Conservation (phyloP, 2,329 filamentous ascomycete species). For the Aschersonia sp. region DNA sequence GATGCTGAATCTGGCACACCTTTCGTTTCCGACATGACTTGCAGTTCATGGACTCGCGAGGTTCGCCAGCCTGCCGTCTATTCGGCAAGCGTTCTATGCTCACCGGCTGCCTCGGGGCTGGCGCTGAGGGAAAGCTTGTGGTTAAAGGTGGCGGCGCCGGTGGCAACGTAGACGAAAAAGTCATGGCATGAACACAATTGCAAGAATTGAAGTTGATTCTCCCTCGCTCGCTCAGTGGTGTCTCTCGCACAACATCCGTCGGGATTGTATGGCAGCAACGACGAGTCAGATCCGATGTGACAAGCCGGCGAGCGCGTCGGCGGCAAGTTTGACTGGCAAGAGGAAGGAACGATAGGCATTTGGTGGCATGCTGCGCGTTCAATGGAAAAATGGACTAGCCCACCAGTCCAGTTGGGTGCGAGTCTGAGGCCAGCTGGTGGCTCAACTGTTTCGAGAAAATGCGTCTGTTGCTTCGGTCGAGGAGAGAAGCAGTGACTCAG, state of each 20-base stretch:
- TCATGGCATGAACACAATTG: slow-evolving; percentile 13
- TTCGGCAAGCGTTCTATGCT: slow-evolving; percentile 67
- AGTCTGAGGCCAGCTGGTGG: too few species aligned
- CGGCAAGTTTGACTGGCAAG: not conserved
- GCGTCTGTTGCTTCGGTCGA: not conserved
- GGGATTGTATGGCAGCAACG: not conserved
- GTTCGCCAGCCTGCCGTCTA: slow-evolving; percentile 57
- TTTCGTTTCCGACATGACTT: slow-evolving; percentile 88
- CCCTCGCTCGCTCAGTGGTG: not conserved
- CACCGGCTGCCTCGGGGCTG: slow-evolving; percentile 62
- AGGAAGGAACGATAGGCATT: not conserved
- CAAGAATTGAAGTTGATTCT: too few species aligned
- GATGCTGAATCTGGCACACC: slow-evolving; percentile 30
- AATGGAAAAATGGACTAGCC: not conserved
- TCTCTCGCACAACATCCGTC: too few species aligned
- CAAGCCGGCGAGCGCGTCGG: not conserved
- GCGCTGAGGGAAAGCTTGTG: slow-evolving; percentile 22
- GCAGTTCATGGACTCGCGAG: slow-evolving; percentile 87
- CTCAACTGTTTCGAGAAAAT: too few species aligned
- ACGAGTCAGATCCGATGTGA: not conserved
- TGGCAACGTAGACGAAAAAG: slow-evolving; percentile 5
- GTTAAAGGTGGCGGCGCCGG: not conserved
- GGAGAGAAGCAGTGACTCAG: not conserved
- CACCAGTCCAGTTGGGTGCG: too few species aligned
- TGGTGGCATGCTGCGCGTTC: not conserved